Evolutionary conservation across 1,284 basidiomycete species (phyloP), one percentile per base, ranked within the genome.

Genomic region (Acaromyces ingoldii): DNA sequence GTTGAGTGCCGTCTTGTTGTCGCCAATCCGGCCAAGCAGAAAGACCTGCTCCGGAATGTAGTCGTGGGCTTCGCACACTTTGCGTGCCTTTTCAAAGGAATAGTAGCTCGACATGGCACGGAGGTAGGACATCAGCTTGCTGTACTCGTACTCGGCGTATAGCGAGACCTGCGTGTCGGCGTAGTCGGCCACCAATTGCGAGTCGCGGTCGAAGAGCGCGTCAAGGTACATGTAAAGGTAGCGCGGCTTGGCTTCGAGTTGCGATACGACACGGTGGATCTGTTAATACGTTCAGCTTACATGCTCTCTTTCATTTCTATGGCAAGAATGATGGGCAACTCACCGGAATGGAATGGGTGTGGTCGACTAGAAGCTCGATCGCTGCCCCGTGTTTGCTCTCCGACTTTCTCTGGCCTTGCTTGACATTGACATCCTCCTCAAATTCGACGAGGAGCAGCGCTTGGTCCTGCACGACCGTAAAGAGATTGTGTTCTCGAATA

Each of bases 41-140:
- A 96, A 98, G 6, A 99, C 93, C 88, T 95, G 95, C 77, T 98
- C 95, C 0, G 85, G 84, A 0, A 99, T 91, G 36, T 90, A 82
- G 68, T 93, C 91, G 33, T 85, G 83, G 55, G 85, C 82, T 65
- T 85, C 84, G 74, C 91, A 96, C 15, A 91, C 84, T 43, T 82
- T 78, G 76, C 91, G 93, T n/a, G 93, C 92, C 4, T 81, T 81
- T 67, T 97, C 92, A 4, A 97, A 82, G 70, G 84, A 90, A 76
- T 97, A 98, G 64, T 88, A 89, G 64, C 85, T 90, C 75, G 88
- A 93, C 70, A 74, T 69, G 7, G 89, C 86, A 22, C 93, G 84
- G 13, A 98, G 79, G 76, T 95, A 96, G 60, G 91, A 87, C 67
- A 98, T 88, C 17, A 99, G 79, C 24, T 85, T 82, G 1, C 79